Percentiles rank a stretch among this genome's conserved stretches.
Conservation (phyloP, 2,329 filamentous ascomycete genomes). For the Byssochlamys sp. region DNA sequence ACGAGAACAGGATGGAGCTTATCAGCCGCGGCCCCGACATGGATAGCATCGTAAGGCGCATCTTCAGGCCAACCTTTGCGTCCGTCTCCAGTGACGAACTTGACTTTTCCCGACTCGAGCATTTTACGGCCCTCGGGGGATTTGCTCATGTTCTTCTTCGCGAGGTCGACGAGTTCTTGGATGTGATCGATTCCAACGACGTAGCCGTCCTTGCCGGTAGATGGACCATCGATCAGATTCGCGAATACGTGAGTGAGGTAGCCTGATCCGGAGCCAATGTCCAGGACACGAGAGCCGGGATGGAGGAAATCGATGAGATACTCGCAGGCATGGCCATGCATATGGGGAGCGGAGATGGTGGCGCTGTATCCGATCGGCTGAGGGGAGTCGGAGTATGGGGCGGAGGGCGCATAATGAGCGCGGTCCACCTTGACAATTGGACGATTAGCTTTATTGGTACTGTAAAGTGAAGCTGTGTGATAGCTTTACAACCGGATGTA, state of each 20-base stretch:
- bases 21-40: conserved; percentile 78
- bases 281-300: conserved; percentile 52
- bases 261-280: conserved; percentile 66
- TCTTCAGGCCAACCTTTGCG: conserved; percentile 53
- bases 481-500: neutral
- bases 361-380: conserved; percentile 58
- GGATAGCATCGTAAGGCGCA: conserved; percentile 77
- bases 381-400: conserved; percentile 64
- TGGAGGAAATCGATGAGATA: conserved; percentile 50
- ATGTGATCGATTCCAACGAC: conserved; percentile 73
- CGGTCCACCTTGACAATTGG: conserved; percentile 61
- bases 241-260: conserved; percentile 85
- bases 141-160: conserved; percentile 57
- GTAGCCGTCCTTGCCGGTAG: conserved; percentile 29
- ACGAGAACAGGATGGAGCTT: conserved; percentile 63
- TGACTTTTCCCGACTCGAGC: conserved; percentile 55
- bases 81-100: conserved; percentile 68
- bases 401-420: conserved; percentile 64
- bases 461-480: neutral
- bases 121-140: conserved; percentile 49
- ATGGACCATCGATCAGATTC: conserved; percentile 50
- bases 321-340: conserved; percentile 59
- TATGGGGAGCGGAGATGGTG: conserved; percentile 64
- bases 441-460: neutral
- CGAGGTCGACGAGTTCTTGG: conserved; percentile 50